Conservation (phyloP, 2,329 filamentous ascomycete genomes). For the Sporothrix euskadiensis region DNA sequence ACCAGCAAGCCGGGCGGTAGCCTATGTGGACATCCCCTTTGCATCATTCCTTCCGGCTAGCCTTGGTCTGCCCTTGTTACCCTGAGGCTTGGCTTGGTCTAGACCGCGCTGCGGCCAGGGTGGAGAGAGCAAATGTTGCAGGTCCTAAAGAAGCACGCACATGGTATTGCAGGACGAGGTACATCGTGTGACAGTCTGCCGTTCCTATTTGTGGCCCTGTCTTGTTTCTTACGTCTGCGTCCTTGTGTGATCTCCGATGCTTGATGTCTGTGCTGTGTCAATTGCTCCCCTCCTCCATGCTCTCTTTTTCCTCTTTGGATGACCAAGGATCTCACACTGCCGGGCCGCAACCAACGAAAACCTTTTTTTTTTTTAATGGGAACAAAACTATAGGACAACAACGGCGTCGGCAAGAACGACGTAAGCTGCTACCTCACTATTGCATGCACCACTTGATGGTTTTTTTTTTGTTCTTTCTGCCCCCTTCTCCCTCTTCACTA, state of each 20-base stretch:
- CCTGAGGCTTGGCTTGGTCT: not conserved
- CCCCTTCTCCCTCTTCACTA: not conserved
- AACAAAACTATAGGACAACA: not conserved
- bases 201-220: not conserved
- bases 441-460: not conserved
- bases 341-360: not conserved
- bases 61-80: not conserved
- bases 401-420: not conserved
- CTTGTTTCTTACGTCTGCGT: not conserved
- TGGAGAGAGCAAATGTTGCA: not conserved
- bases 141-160: not conserved
- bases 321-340: conserved; percentile 12
- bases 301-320: not conserved
- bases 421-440: not conserved
- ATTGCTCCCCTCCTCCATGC: not conserved
- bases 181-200: not conserved
- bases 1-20: not conserved
- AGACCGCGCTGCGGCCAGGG: not conserved
- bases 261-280: not conserved
- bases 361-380: not conserved
- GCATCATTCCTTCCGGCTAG: not conserved
- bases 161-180: not conserved
- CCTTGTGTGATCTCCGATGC: not conserved
- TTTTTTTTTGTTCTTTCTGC: not conserved
- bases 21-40: too few species aligned